Base-by-base conservation (phyloP, 1,284 basidiomycete genomes). In the Cerrena zonata region DNA sequence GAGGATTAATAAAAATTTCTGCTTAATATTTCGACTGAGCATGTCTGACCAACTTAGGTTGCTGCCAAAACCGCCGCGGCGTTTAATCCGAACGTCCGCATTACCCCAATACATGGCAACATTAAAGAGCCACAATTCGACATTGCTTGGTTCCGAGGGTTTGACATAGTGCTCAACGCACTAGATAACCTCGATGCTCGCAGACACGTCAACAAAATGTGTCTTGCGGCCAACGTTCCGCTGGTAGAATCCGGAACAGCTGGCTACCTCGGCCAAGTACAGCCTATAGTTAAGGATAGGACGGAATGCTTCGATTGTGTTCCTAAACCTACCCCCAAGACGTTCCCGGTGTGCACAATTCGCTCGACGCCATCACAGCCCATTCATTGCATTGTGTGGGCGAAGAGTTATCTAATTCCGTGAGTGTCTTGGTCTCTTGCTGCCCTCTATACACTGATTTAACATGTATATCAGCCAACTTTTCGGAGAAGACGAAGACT, bases 351-450 rank as follows among this genome's bases (percentile, higher is more conserved):
- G 2, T 99, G 96, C 70, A 99, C 96, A 0, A 99, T 99, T 60
- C 87, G 96, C 43, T 94, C 93, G 1, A 99, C 96, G 0, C 96
- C 96, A 0, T 94, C 90, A 49, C 93, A 95, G 56, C 94, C 96
- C 0, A 96, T 99, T 45, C 96, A 99, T 65, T 99, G 94, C 65
- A 98, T 99, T 51, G 95, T 98, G 0, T 99, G 96, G 96, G 94
- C 92, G 26, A 99, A 99, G 69, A 94, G 84, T 59, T 99, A 98
- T 72, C 83, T 99, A n/a, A 84, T 99, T 58, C 84, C 86, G 93
- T 93, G 59, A 65, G 86, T 71, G 13, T 5, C 27, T 45, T 50
- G 15, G 11, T 21, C 21, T 49, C 18, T 40, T 24, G 49, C 23
- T 26, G 15, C 34, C n/a, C 15, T 15, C 48, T 44, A 11, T n/a